These are phyloP conservation scores for Angomonas deanei DNA, from an alignment of 208 protist genomes.

Conservation along the genomic window DNA sequence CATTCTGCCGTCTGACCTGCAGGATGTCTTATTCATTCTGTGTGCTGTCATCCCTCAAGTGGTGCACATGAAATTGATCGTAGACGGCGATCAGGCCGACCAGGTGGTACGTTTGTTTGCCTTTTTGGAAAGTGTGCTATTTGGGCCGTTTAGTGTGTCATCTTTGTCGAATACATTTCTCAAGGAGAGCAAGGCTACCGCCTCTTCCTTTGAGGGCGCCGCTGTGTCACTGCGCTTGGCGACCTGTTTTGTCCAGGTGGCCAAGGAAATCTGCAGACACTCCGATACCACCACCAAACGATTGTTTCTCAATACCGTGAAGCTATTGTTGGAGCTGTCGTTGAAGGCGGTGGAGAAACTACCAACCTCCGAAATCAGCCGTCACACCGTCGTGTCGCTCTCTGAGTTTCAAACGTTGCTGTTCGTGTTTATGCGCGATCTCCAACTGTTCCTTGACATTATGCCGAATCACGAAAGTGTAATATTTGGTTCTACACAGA, in stretches of 20 bases:
- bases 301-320: neutral
- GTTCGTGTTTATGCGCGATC: neutral
- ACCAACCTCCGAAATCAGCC: neutral
- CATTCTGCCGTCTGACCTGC: neutral
- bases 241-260: constrained; percentile 13
- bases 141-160: too few species aligned
- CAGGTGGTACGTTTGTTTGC: too few species aligned
- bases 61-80: neutral
- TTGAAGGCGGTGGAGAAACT: constrained; percentile 13
- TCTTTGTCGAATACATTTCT: too few species aligned
- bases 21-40: neutral
- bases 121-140: neutral
- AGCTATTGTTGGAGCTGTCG: constrained; percentile 23
- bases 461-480: constrained; percentile 5
- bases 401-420: neutral
- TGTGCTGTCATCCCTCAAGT: neutral
- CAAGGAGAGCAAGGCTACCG: too few species aligned
- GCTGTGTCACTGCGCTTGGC: constrained; percentile 15
- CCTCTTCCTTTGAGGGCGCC: constrained; percentile 18
- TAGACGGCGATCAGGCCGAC: neutral
- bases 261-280: constrained; percentile 15
- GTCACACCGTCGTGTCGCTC: neutral
- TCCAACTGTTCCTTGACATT: constrained; percentile 11
- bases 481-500: constrained; percentile 12
- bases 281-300: neutral